phyloP scores from a whole-genome alignment of 2,329 filamentous ascomycete genomes.

The Sarocladiaceae sp. region DNA sequence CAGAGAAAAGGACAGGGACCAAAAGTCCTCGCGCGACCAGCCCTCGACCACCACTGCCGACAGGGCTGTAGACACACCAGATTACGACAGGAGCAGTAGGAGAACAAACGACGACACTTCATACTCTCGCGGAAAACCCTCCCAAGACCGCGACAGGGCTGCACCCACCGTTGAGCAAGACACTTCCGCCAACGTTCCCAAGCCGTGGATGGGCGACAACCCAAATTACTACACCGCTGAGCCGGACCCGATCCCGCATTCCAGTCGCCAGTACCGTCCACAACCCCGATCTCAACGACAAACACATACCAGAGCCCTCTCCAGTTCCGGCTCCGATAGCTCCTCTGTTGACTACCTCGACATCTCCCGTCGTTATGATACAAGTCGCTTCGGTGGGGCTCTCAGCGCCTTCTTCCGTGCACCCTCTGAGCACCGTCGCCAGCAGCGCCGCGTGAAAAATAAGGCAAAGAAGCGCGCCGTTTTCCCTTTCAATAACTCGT shows the following conservation, averaged over 20 bases:
- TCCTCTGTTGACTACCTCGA: constrained; percentile 58
- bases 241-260: constrained; percentile 12
- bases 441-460: constrained; percentile 31
- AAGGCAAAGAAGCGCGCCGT: constrained; percentile 47
- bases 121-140: constrained; percentile 1
- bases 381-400: constrained; percentile 44
- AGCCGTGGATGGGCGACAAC: constrained; percentile 11
- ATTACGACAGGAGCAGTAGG: neutral
- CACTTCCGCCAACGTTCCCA: constrained; percentile 10
- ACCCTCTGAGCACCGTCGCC: constrained; percentile 47
- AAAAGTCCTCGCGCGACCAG: constrained; percentile 25
- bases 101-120: neutral
- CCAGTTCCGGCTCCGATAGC: constrained; percentile 31
- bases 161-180: constrained; percentile 9
- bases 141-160: constrained; percentile 10
- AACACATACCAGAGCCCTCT: constrained; percentile 23
- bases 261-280: constrained; percentile 9
- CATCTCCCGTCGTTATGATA: constrained; percentile 50
- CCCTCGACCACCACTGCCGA: neutral
- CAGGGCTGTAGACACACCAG: neutral
- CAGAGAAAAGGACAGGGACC: too few species aligned
- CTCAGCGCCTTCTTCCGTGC: constrained; percentile 58
- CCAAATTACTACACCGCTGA: constrained; percentile 14
- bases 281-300: constrained; percentile 12
- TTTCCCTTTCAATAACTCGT: constrained; percentile 55